Evolutionary conservation across 2,329 filamentous ascomycete genomes (phyloP).

Genomic region (Aureobasidium pullulans): DNA sequence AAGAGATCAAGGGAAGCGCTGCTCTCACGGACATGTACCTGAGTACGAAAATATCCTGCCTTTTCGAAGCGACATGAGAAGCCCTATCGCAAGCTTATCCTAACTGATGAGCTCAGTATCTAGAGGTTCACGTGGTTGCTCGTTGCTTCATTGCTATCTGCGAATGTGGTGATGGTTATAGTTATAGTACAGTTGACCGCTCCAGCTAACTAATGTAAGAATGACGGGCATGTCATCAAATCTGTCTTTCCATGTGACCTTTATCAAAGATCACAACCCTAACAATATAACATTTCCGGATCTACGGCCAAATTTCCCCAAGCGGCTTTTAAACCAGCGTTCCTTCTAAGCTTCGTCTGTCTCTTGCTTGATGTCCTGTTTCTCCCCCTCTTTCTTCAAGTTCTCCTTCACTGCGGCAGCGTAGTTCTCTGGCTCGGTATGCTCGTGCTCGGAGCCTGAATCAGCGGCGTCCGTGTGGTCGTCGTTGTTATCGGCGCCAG

Average conservation of each 20-base stretch:
- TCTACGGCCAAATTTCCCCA: neutral
- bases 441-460: slow-evolving; percentile 2
- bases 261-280: too few relatives aligned
- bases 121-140: neutral
- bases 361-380: slow-evolving; percentile 14
- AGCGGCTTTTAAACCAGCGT: neutral
- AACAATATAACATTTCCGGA: neutral
- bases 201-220: neutral
- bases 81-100: too few relatives aligned
- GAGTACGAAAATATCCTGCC: too few relatives aligned
- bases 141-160: slow-evolving; percentile 11
- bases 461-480: slow-evolving; percentile 5
- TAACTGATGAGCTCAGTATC: too few relatives aligned
- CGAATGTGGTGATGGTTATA: slow-evolving; percentile 1
- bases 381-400: slow-evolving; percentile 10
- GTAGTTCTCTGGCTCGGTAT: neutral
- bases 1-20: too few relatives aligned
- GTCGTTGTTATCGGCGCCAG: neutral
- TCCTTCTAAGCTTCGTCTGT: slow-evolving; percentile 15
- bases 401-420: slow-evolving; percentile 13
- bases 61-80: too few relatives aligned
- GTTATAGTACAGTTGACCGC: neutral
- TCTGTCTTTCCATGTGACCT: neutral
- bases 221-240: neutral
- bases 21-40: too few relatives aligned